Conservation (phyloP, 768 basidiomycete species). For the Tephrocybe rancida region DNA sequence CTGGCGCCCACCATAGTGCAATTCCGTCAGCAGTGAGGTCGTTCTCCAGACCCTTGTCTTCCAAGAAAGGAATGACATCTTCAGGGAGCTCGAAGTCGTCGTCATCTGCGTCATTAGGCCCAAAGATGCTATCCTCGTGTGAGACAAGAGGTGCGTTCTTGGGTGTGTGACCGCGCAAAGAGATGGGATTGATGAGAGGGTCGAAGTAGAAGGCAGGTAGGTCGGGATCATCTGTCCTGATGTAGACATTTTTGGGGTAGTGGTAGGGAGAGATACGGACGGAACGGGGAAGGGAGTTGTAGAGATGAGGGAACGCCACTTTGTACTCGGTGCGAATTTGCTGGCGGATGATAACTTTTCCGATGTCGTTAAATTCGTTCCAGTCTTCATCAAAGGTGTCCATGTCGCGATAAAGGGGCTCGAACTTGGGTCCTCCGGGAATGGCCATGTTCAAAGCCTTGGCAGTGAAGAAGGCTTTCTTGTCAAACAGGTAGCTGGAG, state of each 20-base stretch:
- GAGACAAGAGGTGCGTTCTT: slow-evolving; percentile 83
- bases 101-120: slow-evolving; percentile 81
- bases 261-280: slow-evolving; percentile 94
- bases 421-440: slow-evolving; percentile 98
- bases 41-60: slow-evolving; percentile 77
- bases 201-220: slow-evolving; percentile 99
- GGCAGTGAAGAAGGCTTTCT: slow-evolving; percentile 96
- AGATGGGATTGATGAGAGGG: slow-evolving; percentile 97
- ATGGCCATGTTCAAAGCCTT: slow-evolving; percentile 97
- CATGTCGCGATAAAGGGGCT: slow-evolving; percentile 96
- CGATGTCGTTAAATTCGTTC: slow-evolving; percentile 99
- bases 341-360: slow-evolving; percentile 99
- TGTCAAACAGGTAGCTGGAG: slow-evolving; percentile 93
- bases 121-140: slow-evolving; percentile 93
- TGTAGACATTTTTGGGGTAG: slow-evolving; percentile 95
- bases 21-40: slow-evolving; percentile 96
- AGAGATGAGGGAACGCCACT: slow-evolving; percentile 97
- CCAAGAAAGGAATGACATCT: slow-evolving; percentile 77
- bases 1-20: slow-evolving; percentile 98
- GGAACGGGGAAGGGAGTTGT: slow-evolving; percentile 96
- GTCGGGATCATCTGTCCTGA: slow-evolving; percentile 99
- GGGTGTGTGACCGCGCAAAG: slow-evolving; percentile 80
- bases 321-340: slow-evolving; percentile 99
- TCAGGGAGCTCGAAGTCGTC: slow-evolving; percentile 89
- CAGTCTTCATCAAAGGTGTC: slow-evolving; percentile 98